Evolutionary conservation across 345 rosid species (phyloP).

Genomic region (Boechera retrofracta): DNA sequence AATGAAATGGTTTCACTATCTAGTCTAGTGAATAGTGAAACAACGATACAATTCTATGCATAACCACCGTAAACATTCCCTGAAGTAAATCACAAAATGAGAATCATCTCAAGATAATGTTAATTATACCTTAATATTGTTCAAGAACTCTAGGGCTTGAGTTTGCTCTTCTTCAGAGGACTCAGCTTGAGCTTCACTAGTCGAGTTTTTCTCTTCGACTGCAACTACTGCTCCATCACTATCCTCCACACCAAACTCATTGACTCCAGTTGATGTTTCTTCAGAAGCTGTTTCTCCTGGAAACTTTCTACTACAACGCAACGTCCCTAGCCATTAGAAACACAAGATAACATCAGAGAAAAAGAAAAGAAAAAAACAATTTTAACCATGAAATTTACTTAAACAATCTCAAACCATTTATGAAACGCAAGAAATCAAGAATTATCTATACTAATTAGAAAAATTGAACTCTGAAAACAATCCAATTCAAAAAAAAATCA

Average conservation of each 20-base stretch:
- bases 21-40: neutral
- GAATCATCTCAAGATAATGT: neutral
- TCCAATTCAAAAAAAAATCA: neutral
- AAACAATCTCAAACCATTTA: neutral
- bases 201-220: slow-evolving; percentile 46
- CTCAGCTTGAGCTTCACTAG: slow-evolving; percentile 43
- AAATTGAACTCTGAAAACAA: neutral
- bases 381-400: neutral
- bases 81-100: neutral
- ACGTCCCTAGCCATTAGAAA: slow-evolving; percentile 40
- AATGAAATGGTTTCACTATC: neutral
- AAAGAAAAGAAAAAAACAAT: neutral
- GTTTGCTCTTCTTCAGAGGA: slow-evolving; percentile 44
- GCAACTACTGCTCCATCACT: slow-evolving; percentile 36
- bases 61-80: neutral
- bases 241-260: slow-evolving; percentile 51
- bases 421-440: neutral
- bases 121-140: slow-evolving; percentile 59
- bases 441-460: neutral
- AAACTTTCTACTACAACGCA: slow-evolving; percentile 34
- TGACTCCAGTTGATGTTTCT: slow-evolving; percentile 51
- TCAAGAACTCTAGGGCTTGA: slow-evolving; percentile 53
- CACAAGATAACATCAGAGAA: neutral
- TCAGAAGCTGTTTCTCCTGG: slow-evolving; percentile 60
- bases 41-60: neutral